Evolutionary conservation across 345 rosid species (phyloP), one percentile per base, ranked within the genome.

Genomic region (Hibiscus tridactylites): DNA sequence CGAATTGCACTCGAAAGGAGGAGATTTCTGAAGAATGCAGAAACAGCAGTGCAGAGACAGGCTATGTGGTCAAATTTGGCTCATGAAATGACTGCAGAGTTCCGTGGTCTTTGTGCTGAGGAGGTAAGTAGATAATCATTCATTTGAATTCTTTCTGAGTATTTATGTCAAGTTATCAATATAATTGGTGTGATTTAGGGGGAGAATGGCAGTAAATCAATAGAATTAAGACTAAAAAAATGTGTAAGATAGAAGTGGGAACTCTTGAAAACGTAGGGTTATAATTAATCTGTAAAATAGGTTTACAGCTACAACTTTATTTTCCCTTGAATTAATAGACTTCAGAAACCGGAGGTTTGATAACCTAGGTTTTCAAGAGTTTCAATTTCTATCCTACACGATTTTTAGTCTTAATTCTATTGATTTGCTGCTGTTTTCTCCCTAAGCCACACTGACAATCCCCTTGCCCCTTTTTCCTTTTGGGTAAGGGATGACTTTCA

Each of bases 41-140:
- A 92, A 79, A 88, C 84, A 73, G 99, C 94, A 2, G 98, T 92
- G 10, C 98, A 92, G 50, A 90, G 94, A 73, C 99, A 95, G 76
- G 97, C 94, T 13, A 95, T 88, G 97, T 95, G 98, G 99, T 92
- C 99, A 71, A 92, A 85, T 82, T 83, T 95, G 84, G 97, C 99
- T 62, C 98, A 95, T 83, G 98, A 95, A 84, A 92, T 95, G 99
- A 95, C 99, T 71, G 99, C 97, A 65, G 99, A 95, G 76, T 95
- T 95, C 76, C 96, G 99, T 85, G 94, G 99, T 74, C 93, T 95
- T 71, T 95, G 99, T 85, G 99, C 99, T 63, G 99, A 95, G 81
- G 99, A 95, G 98, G 99, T 95, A 79, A 63, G 72, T 57, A 21
- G 50, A 54, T 74, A 71, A 66, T 26, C 42, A 47, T n/a, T 53